A percentile compares a stretch with the other conserved stretches of the same genome.
Evolutionary conservation across 1,284 basidiomycete genomes (phyloP).

Genomic region (Meira nashicola): DNA sequence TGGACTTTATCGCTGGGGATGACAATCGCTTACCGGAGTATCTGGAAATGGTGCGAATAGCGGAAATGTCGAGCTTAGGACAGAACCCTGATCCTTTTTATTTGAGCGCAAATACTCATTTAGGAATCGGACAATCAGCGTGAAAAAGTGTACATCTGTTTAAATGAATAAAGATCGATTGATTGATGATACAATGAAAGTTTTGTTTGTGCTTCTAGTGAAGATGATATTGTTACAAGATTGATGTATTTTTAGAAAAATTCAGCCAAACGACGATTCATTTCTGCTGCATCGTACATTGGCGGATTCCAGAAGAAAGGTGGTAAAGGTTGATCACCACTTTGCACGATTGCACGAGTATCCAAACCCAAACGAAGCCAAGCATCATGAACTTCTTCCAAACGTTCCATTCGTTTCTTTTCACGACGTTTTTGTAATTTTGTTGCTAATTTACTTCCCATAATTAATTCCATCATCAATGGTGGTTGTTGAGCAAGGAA

Average conservation of each 20-base stretch:
- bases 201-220: no score
- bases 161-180: not conserved
- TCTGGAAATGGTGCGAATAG: conserved; percentile 41
- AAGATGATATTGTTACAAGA: not conserved
- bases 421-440: not conserved
- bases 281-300: not conserved
- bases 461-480: not conserved
- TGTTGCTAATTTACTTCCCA: not conserved
- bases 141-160: not conserved
- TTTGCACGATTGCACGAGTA: not conserved
- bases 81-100: conserved; percentile 1
- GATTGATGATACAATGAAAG: not conserved
- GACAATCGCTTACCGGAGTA: conserved; percentile 39
- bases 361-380: conserved; percentile 5
- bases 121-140: not conserved
- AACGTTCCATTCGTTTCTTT: not conserved
- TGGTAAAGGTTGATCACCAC: conserved; percentile 1
- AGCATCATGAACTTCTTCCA: conserved; percentile 9
- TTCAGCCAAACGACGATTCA: not conserved
- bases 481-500: not conserved
- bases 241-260: not conserved
- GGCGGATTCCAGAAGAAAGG: conserved; percentile 7
- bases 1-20: conserved; percentile 67
- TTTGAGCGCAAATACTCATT: not conserved
- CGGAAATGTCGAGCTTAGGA: conserved; percentile 16